Base-by-base conservation (phyloP, 1,284 basidiomycete species). In the Irpex lacteus region DNA sequence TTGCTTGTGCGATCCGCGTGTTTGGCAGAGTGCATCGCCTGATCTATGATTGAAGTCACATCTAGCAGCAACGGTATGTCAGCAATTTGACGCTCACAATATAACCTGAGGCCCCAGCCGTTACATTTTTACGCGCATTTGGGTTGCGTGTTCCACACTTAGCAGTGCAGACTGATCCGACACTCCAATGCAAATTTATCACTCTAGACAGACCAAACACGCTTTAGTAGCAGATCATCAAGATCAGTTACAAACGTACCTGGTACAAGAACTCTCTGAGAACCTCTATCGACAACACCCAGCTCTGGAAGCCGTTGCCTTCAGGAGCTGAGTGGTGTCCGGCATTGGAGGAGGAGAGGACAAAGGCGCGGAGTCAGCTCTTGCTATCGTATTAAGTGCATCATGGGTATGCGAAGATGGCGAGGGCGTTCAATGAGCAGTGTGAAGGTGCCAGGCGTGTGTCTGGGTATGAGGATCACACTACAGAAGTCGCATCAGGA, bases 331-430 rank as follows among this genome's bases (percentile, higher is more conserved):
- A 68, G 21, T 21, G 21, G 21, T 21, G 21, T 21, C 2, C 21
- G 40, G 60, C 64, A 7, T 26, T 65, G n/a, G 73, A 76, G 58
- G 72, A 75, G 37, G 75, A 71, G 26, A 71, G 71, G 50, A 68
- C 69, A 55, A 78, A 78, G 64, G 74, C 78, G 40, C 78, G 80
- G 21, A 87, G 89, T 50, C 84, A 87, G 38, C 85, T 96, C 18
- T 88, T 96, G 7, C 74, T 93, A 52, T 86, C 88, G 53, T 94
- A 95, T 72, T 83, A 96, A 21, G 81, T 86, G 3, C 91, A 95
- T 71, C 87, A 92, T 67, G 94, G 94, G 2, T 91, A 92, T 70
- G 83, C 85, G 13, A 83, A 82, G 55, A 88, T 91, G 0, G 85
- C 88, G 11, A 80, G 83, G 36, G 85, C 89, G 3, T 87, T 94